Evolutionary conservation across 2,329 filamentous ascomycete genomes (phyloP), one percentile per base, ranked within the genome.

Genomic region (Stagonosporopsis chrysanthemi): DNA sequence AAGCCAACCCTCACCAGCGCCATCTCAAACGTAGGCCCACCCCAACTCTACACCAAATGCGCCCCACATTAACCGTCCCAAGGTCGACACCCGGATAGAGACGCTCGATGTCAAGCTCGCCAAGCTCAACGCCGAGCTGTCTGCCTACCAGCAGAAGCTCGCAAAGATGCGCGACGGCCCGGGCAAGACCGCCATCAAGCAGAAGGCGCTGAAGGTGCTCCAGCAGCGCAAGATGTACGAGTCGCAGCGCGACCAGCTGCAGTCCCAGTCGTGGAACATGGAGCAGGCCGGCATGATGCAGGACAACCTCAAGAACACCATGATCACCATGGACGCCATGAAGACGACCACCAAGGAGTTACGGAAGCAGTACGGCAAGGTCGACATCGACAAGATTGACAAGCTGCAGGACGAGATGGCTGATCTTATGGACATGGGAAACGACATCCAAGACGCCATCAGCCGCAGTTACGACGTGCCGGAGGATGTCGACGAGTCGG

Each of bases 401-500:
- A 84, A 90, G 66, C 86, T 99, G 84, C 94, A 99, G 84, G 95
- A 99, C 75, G 94, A 99, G 80, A 98, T 99, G 95, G 93, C 93
- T 6, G 95, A 99, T 78, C 77, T 99, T 69, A 91, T 99, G 86
- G 95, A 99, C 73, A 89, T 97, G 60, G 94, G 95, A 3, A 98
- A 98, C 77, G 95, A 99, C 78, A 99, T 99, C 58, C 92, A 99
- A 79, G 95, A 98, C 80, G 93, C 90, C 65, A 89, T 99, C 55
- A 89, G 90, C 59, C 80, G 95, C 63, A 91, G 90, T 66, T 99
- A 99, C 77, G 94, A 98, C 74, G 85, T 99, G 33, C 95, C 95
- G 0, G 95, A 99, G 70, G 95, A 98, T 76, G 92, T 99, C 22
- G 94, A 98, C 75, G 95, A 99, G 85, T 88, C 90, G 1, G 95